Evolutionary conservation across 2,329 filamentous ascomycete genomes (phyloP), one percentile per base, ranked within the genome.

Genomic region (Tolypocladium guangdongense): DNA sequence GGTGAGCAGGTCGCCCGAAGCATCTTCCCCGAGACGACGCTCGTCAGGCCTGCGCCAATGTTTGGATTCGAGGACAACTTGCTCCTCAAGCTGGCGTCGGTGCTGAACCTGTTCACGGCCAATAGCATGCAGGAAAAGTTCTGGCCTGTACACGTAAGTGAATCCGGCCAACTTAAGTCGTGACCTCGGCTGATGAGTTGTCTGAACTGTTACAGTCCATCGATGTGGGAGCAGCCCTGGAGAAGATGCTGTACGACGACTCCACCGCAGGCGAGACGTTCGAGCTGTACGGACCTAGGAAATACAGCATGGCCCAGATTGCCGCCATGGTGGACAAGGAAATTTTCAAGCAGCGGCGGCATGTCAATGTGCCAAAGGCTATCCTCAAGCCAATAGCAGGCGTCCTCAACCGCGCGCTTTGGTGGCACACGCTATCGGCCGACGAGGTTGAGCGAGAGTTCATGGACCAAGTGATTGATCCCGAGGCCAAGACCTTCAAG

Each of bases 11-110:
- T 95, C 49, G 93, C 85, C 47, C 86, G 92, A 57, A 83, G 80
- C 63, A 91, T 97, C 67, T 99, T 90, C 76, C 93, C 93, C 30
- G 93, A 99, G 74, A 95, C 93, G 20, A 99, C 93, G 47, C 90
- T 99, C 62, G 93, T 99, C 59, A 84, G 93, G 58, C 93, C 93
- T 46, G 88, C 92, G 14, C 93, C 91, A 52, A 81, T 96, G 71
- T 99, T 95, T 67, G 93, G 93, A 37, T 95, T 90, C 66, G 93
- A 99, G 72, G 93, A 99, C 72, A 86, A 86, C 64, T 81, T 99
- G 46, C 83, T 99, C 38, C 83, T 95, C 70, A 88, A 84, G 67
- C 83, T 97, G 51, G 93, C 92, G 43, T 81, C 83, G 60, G 78
- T 85, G 12, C 83, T 84, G 56, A 95, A 95, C 69, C 67, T 96